Percentiles rank a stretch among this genome's conserved stretches.
Evolutionary conservation across 1,284 basidiomycete genomes (phyloP).

Genomic region (Heterobasidion occidentale): DNA sequence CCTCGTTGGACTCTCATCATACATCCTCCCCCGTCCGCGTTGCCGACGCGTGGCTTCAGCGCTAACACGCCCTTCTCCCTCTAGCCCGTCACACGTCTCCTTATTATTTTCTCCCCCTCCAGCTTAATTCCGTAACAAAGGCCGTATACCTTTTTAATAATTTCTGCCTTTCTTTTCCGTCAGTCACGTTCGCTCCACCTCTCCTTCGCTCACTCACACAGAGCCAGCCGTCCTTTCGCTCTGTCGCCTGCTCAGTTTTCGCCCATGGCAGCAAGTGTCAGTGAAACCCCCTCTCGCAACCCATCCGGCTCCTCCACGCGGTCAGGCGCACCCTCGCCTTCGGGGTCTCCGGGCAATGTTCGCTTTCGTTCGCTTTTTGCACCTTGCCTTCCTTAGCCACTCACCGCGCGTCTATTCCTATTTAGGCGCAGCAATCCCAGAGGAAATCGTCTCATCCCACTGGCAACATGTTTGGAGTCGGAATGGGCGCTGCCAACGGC

Average conservation of each 20-base stretch:
- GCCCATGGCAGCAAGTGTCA: constrained; percentile 40
- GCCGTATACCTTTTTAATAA: neutral
- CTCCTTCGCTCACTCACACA: neutral
- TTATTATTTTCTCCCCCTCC: neutral
- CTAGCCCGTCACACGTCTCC: neutral
- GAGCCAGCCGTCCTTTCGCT: neutral
- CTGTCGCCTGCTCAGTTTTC: constrained; percentile 5
- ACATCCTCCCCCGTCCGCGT: neutral
- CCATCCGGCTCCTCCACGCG: constrained; percentile 60
- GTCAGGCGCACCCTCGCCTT: constrained; percentile 53
- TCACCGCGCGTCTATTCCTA: constrained; percentile 1
- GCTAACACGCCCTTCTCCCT: neutral
- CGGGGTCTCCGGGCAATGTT: constrained; percentile 49
- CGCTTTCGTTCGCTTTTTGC: constrained; percentile 12
- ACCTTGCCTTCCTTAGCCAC: neutral
- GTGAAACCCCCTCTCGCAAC: constrained; percentile 48
- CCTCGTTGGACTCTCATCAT: neutral
- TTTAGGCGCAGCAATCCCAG: constrained; percentile 33
- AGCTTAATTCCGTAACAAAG: constrained; percentile 3
- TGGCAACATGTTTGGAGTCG: constrained; percentile 45
- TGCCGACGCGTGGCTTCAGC: constrained; percentile 1
- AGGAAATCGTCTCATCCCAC: constrained; percentile 34
- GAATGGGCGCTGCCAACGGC: constrained; percentile 37
- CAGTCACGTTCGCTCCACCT: neutral
- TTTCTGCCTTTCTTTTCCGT: neutral